Evolutionary conservation across 495 filamentous ascomycete genomes (phyloP), one percentile per base, ranked within the genome.

Genomic region (Penicillium samsonianum): DNA sequence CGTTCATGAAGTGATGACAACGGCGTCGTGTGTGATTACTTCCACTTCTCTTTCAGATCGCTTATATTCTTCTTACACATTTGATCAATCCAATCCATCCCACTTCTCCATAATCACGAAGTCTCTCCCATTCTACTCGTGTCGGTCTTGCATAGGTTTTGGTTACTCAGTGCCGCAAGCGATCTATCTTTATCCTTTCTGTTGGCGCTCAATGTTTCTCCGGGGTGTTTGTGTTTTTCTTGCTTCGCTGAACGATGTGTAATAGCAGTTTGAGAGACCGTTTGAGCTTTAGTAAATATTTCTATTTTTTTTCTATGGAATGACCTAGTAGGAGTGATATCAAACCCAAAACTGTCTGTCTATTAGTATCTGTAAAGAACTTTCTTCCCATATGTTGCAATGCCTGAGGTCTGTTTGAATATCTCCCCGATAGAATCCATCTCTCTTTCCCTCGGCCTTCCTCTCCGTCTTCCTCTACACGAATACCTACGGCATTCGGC

Each of bases 1-100:
- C 40, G 28, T 40, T 66, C 55, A 68, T 55, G 66, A 64, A 62
- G 56, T 62, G 44, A 68, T 61, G 66, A 58, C 51, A 50, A 50
- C 44, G 64, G 61, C 52, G 61, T 62, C 61, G 35, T 46, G 49
- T 41, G 55, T 61, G 44, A 25, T 48, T 38, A 50, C 25, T 57
- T 50, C 16, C 19, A 25, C 25, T 41, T 43, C 55, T 55, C 35
- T 54, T 58, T 58, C 55, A 33, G 55, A 63, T 50, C 40, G 41
- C 50, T 50, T 62, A 50, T 63, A 49, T 51, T 60, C 38, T 46
- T 58, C 47, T 59, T 35, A 59, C 50, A 50, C 42, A 56, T 37
- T 43, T 43, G 54, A 48, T 46, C 45, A 48, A 59, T 33, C 31
- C 47, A 55, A 53, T 57, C 52, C 46, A 33, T 46, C 54, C 42